Percentiles rank a stretch among this genome's conserved stretches.
Conservation (phyloP, 2,329 filamentous ascomycete species). For the Aspergillus fumigatiaffinis region DNA sequence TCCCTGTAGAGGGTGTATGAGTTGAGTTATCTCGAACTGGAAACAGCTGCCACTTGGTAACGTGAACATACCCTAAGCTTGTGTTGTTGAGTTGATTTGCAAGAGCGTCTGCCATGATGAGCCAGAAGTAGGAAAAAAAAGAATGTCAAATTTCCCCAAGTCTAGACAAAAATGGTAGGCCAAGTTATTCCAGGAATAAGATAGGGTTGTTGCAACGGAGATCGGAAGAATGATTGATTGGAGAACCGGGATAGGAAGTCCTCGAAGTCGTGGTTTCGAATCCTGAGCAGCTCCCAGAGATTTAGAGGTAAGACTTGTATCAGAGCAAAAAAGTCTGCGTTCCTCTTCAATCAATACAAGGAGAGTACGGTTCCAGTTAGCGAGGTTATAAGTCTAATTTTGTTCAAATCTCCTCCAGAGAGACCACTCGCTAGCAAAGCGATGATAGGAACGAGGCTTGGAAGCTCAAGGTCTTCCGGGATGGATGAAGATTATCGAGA, state of each 20-base stretch:
- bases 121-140: conserved; percentile 7
- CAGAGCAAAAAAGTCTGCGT: neutral
- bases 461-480: neutral
- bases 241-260: neutral
- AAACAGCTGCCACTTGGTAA: conserved; percentile 1
- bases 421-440: too few species aligned
- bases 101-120: conserved; percentile 42
- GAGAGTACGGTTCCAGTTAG: neutral
- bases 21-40: conserved; percentile 11
- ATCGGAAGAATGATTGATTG: neutral
- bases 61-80: conserved; percentile 37
- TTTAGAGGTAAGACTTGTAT: neutral
- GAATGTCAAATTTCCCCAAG: neutral
- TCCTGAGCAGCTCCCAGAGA: neutral
- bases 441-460: neutral
- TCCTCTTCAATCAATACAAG: neutral
- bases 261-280: neutral
- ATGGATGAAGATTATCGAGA: neutral
- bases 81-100: conserved; percentile 44
- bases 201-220: neutral
- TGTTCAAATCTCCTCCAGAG: neutral
- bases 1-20: conserved; percentile 26
- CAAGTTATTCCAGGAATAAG: neutral
- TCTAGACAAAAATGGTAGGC: neutral
- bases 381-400: neutral